Base-by-base conservation (phyloP, 306 rosid genomes). In the Quercus variabilis region DNA sequence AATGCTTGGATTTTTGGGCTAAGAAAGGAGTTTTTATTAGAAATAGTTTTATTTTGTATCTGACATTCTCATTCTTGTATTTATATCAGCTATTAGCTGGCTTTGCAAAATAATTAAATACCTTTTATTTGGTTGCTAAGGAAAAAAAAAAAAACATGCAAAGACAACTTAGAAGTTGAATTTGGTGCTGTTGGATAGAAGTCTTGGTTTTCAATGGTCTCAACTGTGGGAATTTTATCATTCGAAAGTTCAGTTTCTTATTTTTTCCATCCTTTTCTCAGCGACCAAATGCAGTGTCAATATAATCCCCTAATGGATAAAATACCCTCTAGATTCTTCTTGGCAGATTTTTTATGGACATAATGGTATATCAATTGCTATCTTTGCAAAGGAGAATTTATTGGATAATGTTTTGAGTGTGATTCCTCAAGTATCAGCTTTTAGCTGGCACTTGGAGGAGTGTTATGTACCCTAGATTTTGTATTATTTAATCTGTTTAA, bases 331-430 rank as follows among this genome's bases (percentile, higher is more conserved):
- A 81, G 55, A 81, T 85, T 83, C 78, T 85, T 81, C 74, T 77
- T 68, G 76, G 77, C 94, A 95, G 94, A 87, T 95, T 70, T 95
- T 93, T 86, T 96, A 95, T 54, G 99, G 99, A 83, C 99, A 95
- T 79, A 93, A 95, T 46, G 99, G 97, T 60, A 89, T 93, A 80
- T 95, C 98, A 25, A 94, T 96, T 67, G 96, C 99, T 78, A 89
- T 95, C 78, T 95, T 88, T 81, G 84, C 94, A 0, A 91, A 91
- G 85, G 99, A 95, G 81, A 92, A 85, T 71, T 78, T 95, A 82
- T 82, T 95, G 77, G 87, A 57, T 58, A 93, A 95, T 81, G 92
- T 95, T 69, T 82, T 95, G 86, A 93, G 93, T 86, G 99, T 94
- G n/a, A n/a, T n/a, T n/a, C 97, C 99, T 1, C 94, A 88, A 89